Evolutionary conservation across 352 stramenopile genomes (phyloP), one percentile per base, ranked within the genome.

Genomic region (Pythium periplocum): DNA sequence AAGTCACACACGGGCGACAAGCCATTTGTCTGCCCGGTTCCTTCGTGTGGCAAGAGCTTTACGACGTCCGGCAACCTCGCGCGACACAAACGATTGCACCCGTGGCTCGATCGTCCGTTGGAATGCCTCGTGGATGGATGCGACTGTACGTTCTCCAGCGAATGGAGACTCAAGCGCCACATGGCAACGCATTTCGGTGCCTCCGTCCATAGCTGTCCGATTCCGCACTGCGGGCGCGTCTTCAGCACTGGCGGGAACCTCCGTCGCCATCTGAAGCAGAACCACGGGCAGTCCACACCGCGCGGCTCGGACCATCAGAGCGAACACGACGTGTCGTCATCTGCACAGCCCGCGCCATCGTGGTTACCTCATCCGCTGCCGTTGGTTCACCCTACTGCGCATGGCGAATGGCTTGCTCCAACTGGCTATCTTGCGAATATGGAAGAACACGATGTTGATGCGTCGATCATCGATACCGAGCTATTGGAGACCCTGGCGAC

Each of bases 1-100:
- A 89, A 89, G 70, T 86, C 78, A 39, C 80, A 90, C 69, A 87
- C 78, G 40, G 80, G 78, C 12, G 78, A 86, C 51, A 74, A 87
- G 54, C 75, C 78, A 31, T 63, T 63, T 39, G 26, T 41, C 3
- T 63, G 56, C 26, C 72, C 78, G 32, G 44, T 57, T 6, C 10
- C 12, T 4, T 65, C 57, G 17, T 91, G 80, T 48, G 56, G 64
- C 54, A 91, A 89, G 71, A 70, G 75, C 4, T 90, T 89, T 35
- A 87, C 68, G 53, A 87, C 78, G n/a, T 82, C 75, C 1, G 75
- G 78, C n/a, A 89, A 89, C 52, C 53, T 87, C 33, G 66, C 78
- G 26, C 72, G 78, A 37, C 76, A 87, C 62, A 69, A 69, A 41
- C 75, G 77, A 39, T 37, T 57, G 4, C 56, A 62, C 31, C 78